Base-by-base conservation (phyloP, 2,329 filamentous ascomycete species). In the Penicillium sumatraense region DNA sequence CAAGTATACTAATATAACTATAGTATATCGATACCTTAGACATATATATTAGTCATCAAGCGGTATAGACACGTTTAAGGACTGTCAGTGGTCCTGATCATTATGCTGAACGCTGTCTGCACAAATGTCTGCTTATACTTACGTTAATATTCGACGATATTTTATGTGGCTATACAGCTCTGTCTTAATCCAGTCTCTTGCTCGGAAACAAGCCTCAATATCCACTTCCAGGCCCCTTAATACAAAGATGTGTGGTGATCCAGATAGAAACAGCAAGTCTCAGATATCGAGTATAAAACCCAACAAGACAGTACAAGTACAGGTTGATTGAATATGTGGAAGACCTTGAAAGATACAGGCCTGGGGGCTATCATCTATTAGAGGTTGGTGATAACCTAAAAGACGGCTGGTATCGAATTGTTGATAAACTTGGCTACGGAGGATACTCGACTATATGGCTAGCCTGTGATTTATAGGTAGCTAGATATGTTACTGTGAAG, bases 361-460 rank as follows among this genome's bases (percentile, higher is more conserved):
- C 40, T 0, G 58, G 58, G 18, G 60, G 58, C 35, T 61, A 59
- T 42, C 56, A 55, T 47, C 56, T 50, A 9, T 7, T 59, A 14
- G 5, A 52, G 9, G 41, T 64, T 14, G 56, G 58, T 1, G 55
- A 60, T 20, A 7, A 47, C 4, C 14, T 61, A 5, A 16, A 52
- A 38, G 29, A 56, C 14, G 54, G 57, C 45, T 56, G 53, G 3
- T 64, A 61, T 42, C 48, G 35, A 27, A 13, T 58, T 9, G 46
- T 59, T 51, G 18, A 59, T 14, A 64, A 65, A 24, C 54, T 64
- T 24, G 58, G 59, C 0, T 52, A 57, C 29, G 59, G 59, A 45
- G 47, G 40, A 36, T 62, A 62, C 53, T 75, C 72, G 5, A 75
- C 71, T 5, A 60, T 63, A 26, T 76, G 69, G 71, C 68, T 76